phyloP scores from a whole-genome alignment of 2,329 filamentous ascomycete species.

The Microsporum ferrugineum region DNA sequence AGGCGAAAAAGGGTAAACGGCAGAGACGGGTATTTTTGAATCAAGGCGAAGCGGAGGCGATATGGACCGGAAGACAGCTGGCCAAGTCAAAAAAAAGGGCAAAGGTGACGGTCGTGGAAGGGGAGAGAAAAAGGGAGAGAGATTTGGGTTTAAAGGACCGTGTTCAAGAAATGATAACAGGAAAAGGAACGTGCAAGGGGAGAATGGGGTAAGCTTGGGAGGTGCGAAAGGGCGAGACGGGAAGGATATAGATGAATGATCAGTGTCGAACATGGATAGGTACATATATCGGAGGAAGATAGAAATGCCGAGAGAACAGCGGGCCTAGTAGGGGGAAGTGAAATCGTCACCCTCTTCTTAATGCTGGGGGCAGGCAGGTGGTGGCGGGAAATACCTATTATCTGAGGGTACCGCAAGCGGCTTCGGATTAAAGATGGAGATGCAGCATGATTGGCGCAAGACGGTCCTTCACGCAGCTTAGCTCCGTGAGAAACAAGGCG shows the following conservation, averaged over 20 bases:
- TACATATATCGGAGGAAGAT: constrained; percentile 2
- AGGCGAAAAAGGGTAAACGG: constrained; percentile 1
- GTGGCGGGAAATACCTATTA: constrained; percentile 5
- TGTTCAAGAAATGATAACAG: not conserved
- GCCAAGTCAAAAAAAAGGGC: not conserved
- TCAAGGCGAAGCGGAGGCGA: not conserved
- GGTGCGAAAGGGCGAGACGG: not conserved
- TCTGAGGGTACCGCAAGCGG: constrained; percentile 6
- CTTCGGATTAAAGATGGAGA: constrained; percentile 3
- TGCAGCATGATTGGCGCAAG: not conserved
- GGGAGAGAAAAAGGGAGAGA: not conserved
- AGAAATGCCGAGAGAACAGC: constrained; percentile 1
- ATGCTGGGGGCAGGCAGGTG: constrained; percentile 3
- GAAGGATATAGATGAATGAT: constrained; percentile 1
- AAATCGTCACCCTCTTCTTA: not conserved
- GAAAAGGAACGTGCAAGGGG: constrained; percentile 4
- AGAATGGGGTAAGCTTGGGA: not conserved
- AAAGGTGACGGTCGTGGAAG: not conserved
- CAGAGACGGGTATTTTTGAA: constrained; percentile 3
- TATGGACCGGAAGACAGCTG: not conserved
- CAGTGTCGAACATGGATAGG: constrained; percentile 3
- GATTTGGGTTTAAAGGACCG: constrained; percentile 4
- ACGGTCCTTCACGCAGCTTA: constrained; percentile 3
- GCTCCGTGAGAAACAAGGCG: constrained; percentile 4
- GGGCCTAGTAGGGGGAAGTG: not conserved